Conservation (phyloP, 306 rosid genomes). For the Hippophae rhamnoides region DNA sequence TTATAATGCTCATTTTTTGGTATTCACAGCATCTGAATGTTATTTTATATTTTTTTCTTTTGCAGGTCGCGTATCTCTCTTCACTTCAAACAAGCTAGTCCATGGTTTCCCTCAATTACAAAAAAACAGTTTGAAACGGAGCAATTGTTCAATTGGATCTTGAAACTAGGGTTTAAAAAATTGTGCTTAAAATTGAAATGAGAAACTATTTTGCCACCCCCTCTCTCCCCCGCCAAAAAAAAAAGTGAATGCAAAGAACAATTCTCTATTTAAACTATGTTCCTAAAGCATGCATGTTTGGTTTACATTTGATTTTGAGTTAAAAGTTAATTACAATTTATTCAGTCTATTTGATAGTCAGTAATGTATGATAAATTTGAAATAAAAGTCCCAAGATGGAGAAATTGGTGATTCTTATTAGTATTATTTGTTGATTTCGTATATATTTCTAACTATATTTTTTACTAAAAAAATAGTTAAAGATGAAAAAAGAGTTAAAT, state of each 20-base stretch:
- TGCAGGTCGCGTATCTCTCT: conserved; percentile 56
- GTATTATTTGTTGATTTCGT: no score
- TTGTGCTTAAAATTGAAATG: conserved; percentile 18
- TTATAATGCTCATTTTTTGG: not conserved
- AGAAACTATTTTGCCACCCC: not conserved
- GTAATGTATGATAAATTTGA: no score
- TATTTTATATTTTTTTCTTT: conserved; percentile 26
- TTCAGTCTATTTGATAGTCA: no score
- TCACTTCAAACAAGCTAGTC: conserved; percentile 30
- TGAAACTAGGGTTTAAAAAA: conserved; percentile 23
- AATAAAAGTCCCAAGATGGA: no score
- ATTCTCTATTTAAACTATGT: no score
- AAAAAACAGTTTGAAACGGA: conserved; percentile 26
- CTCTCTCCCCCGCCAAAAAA: not conserved
- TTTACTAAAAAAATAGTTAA: no score
- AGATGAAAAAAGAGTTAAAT: no score
- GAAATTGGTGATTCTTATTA: no score
- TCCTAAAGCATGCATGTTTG: no score
- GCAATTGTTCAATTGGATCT: conserved; percentile 19
- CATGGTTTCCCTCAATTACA: conserved; percentile 20
- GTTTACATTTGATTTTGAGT: no score
- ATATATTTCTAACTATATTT: no score
- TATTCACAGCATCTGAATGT: not conserved
- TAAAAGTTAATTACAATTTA: no score
- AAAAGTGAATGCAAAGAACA: not conserved